These are phyloP conservation scores for Alternaria ethzedia DNA, from an alignment of 2,329 filamentous ascomycete genomes.

Conservation along the genomic window DNA sequence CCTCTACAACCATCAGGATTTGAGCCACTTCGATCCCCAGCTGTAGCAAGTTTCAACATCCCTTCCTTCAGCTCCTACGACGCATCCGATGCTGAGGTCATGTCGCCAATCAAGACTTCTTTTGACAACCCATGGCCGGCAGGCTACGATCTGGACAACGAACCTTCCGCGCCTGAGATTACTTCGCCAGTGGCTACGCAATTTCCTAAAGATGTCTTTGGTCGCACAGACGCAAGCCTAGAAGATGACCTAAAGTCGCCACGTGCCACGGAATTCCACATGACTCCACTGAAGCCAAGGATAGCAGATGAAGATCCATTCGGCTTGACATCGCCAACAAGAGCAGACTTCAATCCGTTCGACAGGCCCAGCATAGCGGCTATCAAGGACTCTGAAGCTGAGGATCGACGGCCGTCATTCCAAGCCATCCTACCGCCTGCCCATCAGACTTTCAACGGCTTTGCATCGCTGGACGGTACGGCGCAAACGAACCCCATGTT, in stretches of 20 bases:
- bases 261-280: slow-evolving; percentile 45
- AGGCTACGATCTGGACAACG: slow-evolving; percentile 28
- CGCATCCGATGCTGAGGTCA: slow-evolving; percentile 25
- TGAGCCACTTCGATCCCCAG: slow-evolving; percentile 36
- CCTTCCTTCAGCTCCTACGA: slow-evolving; percentile 25
- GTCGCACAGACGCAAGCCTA: slow-evolving; percentile 34
- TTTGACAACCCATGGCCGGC: slow-evolving; percentile 41
- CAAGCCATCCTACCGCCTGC: slow-evolving; percentile 46
- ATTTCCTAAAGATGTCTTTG: slow-evolving; percentile 44
- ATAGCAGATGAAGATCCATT: slow-evolving; percentile 46
- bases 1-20: slow-evolving; percentile 29
- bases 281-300: slow-evolving; percentile 44
- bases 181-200: slow-evolving; percentile 50
- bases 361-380: slow-evolving; percentile 23
- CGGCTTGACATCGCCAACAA: slow-evolving; percentile 48
- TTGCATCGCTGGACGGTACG: slow-evolving; percentile 45
- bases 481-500: slow-evolving; percentile 36
- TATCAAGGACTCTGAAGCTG: slow-evolving; percentile 24
- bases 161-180: slow-evolving; percentile 21
- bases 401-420: slow-evolving; percentile 43
- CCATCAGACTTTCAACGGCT: slow-evolving; percentile 42
- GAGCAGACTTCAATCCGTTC: slow-evolving; percentile 50
- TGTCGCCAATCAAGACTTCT: slow-evolving; percentile 38
- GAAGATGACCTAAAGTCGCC: slow-evolving; percentile 47
- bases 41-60: slow-evolving; percentile 20